These are phyloP conservation scores for Anthracocystis setariae DNA, from an alignment of 1,284 basidiomycete species.

Conservation along the genomic window DNA sequence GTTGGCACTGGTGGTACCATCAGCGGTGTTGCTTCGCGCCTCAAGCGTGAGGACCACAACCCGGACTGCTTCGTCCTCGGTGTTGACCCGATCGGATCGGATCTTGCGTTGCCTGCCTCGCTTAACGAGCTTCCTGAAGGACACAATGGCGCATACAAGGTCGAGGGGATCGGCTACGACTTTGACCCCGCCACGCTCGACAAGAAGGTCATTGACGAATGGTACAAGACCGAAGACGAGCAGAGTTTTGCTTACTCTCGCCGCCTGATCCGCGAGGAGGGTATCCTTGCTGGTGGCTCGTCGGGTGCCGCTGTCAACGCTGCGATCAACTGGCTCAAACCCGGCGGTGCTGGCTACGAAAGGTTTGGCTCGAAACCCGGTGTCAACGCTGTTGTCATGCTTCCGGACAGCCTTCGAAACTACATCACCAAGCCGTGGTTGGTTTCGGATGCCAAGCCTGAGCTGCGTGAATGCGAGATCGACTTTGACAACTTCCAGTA, in stretches of 20 bases:
- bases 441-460: constrained; percentile 48
- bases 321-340: constrained; percentile 79
- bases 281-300: constrained; percentile 89
- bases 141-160: constrained; percentile 76
- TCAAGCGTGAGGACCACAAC: constrained; percentile 70
- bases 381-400: constrained; percentile 85
- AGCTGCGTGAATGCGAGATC: constrained; percentile 43
- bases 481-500: constrained; percentile 50
- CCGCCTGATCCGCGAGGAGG: constrained; percentile 84
- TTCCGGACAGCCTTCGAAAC: constrained; percentile 92
- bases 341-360: constrained; percentile 74
- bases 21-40: constrained; percentile 82
- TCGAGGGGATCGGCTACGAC: constrained; percentile 86
- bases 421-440: constrained; percentile 85
- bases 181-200: constrained; percentile 60
- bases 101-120: constrained; percentile 79
- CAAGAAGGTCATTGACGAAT: constrained; percentile 68
- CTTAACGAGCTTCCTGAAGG: constrained; percentile 73
- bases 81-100: constrained; percentile 91
- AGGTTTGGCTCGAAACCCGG: constrained; percentile 76
- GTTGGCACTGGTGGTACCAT: constrained; percentile 96
- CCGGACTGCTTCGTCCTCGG: constrained; percentile 74
- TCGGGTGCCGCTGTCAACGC: constrained; percentile 85
- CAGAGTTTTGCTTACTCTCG: constrained; percentile 82
- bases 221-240: constrained; percentile 87